Evolutionary conservation across 768 basidiomycete genomes (phyloP).

Genomic region (Vararia minispora): DNA sequence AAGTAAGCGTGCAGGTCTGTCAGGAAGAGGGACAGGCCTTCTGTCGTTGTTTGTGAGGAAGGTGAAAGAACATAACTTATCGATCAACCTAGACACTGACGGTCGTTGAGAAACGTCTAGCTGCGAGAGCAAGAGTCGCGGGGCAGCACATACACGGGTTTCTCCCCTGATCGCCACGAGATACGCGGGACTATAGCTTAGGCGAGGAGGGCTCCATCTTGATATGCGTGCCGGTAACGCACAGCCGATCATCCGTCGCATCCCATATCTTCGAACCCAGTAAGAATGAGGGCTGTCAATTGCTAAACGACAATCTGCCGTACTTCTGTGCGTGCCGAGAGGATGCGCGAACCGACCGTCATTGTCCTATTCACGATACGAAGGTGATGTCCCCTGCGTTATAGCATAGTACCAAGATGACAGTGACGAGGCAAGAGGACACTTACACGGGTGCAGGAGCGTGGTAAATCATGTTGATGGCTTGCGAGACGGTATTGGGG

Average conservation of each 20-base stretch:
- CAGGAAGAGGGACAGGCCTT: no score
- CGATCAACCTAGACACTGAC: no score
- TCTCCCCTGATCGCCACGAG: constrained; percentile 9
- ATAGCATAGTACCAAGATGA: background rate
- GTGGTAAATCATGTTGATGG: constrained; percentile 13
- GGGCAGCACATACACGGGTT: constrained; percentile 7
- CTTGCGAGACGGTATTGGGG: constrained; percentile 11
- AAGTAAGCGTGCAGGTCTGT: no score
- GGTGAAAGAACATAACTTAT: no score
- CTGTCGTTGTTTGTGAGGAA: no score
- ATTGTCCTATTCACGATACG: constrained; percentile 16
- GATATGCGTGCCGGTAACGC: constrained; percentile 12
- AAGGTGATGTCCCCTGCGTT: constrained; percentile 12
- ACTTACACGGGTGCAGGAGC: constrained; percentile 14
- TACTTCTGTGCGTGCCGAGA: constrained; percentile 16
- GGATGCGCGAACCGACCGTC: constrained; percentile 14
- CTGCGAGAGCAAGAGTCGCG: constrained; percentile 3
- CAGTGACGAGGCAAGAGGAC: background rate
- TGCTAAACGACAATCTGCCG: background rate
- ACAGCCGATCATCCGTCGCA: constrained; percentile 9
- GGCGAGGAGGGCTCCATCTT: constrained; percentile 15
- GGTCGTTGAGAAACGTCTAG: no score
- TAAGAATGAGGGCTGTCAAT: background rate
- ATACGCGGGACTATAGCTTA: constrained; percentile 7
- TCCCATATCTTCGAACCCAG: constrained; percentile 15